These are phyloP conservation scores for Choanephora cucurbitarum DNA, from an alignment of 371 early-diverging fungal species.

Conservation along the genomic window DNA sequence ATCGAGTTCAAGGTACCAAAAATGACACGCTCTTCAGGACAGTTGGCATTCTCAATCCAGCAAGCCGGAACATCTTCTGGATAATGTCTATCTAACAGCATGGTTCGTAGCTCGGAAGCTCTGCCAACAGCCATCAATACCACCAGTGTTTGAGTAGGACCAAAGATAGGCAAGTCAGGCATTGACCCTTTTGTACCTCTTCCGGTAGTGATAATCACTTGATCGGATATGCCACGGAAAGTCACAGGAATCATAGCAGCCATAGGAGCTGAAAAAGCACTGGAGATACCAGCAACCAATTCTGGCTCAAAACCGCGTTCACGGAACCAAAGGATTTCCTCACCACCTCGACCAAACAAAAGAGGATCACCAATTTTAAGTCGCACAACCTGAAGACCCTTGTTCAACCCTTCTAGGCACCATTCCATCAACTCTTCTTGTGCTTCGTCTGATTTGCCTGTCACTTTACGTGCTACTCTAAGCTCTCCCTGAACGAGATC, in stretches of 20 bases:
- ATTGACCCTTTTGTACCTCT: slow-evolving; percentile 71
- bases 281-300: slow-evolving; percentile 81
- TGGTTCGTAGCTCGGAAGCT: slow-evolving; percentile 58
- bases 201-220: slow-evolving; percentile 82
- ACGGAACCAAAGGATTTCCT: slow-evolving; percentile 80
- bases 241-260: slow-evolving; percentile 78
- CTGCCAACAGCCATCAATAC: slow-evolving; percentile 84
- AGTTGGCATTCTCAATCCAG: slow-evolving; percentile 73
- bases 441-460: slow-evolving; percentile 59
- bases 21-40: slow-evolving; percentile 62
- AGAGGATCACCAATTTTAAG: slow-evolving; percentile 92
- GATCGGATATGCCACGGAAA: slow-evolving; percentile 77
- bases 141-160: slow-evolving; percentile 71
- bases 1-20: slow-evolving; percentile 58
- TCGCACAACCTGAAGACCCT: slow-evolving; percentile 76
- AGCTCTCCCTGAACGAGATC: slow-evolving; percentile 63
- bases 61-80: slow-evolving; percentile 62
- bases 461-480: slow-evolving; percentile 70
- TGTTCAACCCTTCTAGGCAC: slow-evolving; percentile 67
- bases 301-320: slow-evolving; percentile 67
- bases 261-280: slow-evolving; percentile 74
- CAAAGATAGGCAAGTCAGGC: slow-evolving; percentile 72
- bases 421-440: slow-evolving; percentile 71
- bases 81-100: slow-evolving; percentile 58
- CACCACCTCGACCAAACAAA: slow-evolving; percentile 91